These are phyloP conservation scores for Penicillium herquei DNA, from an alignment of 495 filamentous ascomycete species.

Conservation along the genomic window DNA sequence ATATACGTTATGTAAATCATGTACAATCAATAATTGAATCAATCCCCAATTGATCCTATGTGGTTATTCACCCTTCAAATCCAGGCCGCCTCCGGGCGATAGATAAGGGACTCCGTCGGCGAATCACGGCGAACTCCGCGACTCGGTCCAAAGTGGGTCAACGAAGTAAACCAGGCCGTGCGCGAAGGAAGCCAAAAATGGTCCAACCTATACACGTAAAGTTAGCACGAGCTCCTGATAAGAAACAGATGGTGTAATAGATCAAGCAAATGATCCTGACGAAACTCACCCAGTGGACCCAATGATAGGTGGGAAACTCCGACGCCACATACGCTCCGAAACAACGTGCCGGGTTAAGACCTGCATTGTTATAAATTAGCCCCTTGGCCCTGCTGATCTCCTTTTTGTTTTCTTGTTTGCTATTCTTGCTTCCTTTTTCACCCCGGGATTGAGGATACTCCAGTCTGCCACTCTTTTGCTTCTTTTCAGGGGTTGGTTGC, in stretches of 20 bases:
- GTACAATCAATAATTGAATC: constrained; percentile 1
- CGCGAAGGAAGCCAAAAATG: constrained; percentile 24
- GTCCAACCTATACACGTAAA: constrained; percentile 22
- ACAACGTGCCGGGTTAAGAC: constrained; percentile 36
- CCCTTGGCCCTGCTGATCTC: neutral
- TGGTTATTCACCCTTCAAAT: neutral
- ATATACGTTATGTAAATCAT: neutral
- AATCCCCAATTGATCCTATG: neutral
- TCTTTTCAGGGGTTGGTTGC: neutral
- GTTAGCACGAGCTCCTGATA: constrained; percentile 12
- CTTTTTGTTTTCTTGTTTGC: neutral
- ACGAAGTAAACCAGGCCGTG: constrained; percentile 32
- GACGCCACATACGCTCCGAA: constrained; percentile 33
- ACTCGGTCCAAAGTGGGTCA: constrained; percentile 29
- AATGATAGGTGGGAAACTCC: constrained; percentile 32
- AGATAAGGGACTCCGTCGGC: neutral
- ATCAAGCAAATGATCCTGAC: neutral
- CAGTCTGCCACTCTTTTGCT: neutral
- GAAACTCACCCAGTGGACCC: constrained; percentile 36
- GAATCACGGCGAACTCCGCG: constrained; percentile 19
- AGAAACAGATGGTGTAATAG: neutral
- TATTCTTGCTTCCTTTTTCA: neutral
- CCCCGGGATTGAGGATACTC: neutral
- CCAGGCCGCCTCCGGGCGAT: constrained; percentile 10
- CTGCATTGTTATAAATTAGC: constrained; percentile 17